Evolutionary conservation across 192 early-diverging fungal species (phyloP), one percentile per base, ranked within the genome.

Genomic region (Lunasporangiospora selenospora): DNA sequence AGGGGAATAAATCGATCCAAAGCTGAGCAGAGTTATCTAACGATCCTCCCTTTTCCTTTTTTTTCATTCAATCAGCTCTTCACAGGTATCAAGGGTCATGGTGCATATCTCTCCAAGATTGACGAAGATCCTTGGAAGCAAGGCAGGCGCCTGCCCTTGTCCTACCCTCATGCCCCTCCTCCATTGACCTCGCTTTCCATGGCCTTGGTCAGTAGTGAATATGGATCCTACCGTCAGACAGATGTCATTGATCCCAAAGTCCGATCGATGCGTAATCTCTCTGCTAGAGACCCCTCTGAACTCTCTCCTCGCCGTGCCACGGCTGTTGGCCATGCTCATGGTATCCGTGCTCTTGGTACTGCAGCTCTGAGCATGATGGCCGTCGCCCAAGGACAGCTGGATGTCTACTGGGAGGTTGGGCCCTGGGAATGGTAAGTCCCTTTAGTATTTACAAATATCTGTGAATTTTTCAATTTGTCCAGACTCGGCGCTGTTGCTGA

Each of bases 321-420:
- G 29, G 55, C 63, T 23, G 85, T 83, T 8, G 80, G 75, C 13
- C 75, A 80, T 18, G 80, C 86, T 4, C 90, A 91, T 39, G 92
- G 93, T 31, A 79, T 96, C 21, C 85, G 97, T 6, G 75, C 86
- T 27, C 64, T 87, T 0, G 97, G 95, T 1, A 87, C 88, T 24
- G 95, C 91, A 3, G 89, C 92, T 0, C 64, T 94, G 23, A 89
- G 89, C 47, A 80, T 95, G 79, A 88, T 90, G 49, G 77, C 84
- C 31, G 87, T 95, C 29, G 94, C 95, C 10, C 86, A 91, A 40
- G 95, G 95, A 23, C 79, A 85, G 13, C 76, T 88, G 7, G 95
- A 99, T 62, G 65, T 91, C 7, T 98, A 95, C 75, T 99, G 94
- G 92, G 97, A 99, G 71, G 82, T 88, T 39, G 97, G 95, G 6